These are phyloP conservation scores for Pouteria glomerata DNA, from an alignment of 148 eudicot genomes.

Conservation along the genomic window DNA sequence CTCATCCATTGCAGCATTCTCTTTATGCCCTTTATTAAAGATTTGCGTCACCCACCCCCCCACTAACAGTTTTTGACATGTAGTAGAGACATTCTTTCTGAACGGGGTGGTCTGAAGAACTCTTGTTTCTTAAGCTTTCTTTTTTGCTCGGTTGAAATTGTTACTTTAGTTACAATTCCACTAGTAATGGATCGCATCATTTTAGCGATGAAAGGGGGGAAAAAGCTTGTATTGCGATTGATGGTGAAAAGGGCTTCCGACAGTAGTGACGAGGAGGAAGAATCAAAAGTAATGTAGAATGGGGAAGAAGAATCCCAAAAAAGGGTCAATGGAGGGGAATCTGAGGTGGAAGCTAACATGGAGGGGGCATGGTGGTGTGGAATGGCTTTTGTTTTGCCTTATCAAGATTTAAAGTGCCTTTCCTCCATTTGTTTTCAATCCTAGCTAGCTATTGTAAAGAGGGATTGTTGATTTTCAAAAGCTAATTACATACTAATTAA, in stretches of 20 bases:
- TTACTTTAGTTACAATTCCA: too few relatives aligned
- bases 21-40: conserved; percentile 22
- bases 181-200: too few relatives aligned
- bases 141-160: too few relatives aligned
- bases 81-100: not conserved
- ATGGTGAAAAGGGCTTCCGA: conserved; percentile 11
- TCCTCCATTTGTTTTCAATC: conserved; percentile 14
- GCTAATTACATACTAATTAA: too few relatives aligned
- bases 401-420: conserved; percentile 26
- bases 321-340: conserved; percentile 24
- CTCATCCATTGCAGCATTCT: not conserved
- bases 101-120: not conserved
- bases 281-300: not conserved
- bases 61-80: not conserved
- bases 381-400: conserved; percentile 20
- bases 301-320: not conserved
- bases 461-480: too few relatives aligned
- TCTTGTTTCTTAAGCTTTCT: conserved; percentile 9
- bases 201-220: too few relatives aligned
- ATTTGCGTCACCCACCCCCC: conserved; percentile 21
- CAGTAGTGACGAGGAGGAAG: too few relatives aligned
- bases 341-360: conserved; percentile 20
- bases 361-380: conserved; percentile 8
- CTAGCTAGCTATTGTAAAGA: too few relatives aligned
- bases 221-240: conserved; percentile 12